Base-by-base conservation (phyloP, 2,329 filamentous ascomycete species). In the Lecanicillium sp. region DNA sequence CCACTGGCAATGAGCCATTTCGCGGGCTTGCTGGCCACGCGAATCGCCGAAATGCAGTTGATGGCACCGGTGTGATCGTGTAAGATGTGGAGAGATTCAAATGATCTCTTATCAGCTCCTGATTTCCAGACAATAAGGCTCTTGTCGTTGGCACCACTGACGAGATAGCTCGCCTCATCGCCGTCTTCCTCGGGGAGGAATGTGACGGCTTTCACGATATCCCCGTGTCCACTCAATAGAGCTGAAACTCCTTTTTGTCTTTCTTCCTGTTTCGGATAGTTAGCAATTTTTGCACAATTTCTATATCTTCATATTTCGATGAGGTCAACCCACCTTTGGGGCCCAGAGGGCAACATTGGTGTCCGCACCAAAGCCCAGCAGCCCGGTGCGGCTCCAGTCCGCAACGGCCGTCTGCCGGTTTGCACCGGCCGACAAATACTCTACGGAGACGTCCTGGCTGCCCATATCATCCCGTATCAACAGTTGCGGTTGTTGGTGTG, bases 361-460 rank as follows among this genome's bases (percentile, higher is more conserved):
- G 66, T 94, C 88, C 8, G 90, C 85, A 26, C 93, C 93, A 69
- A 88, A 98, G 24, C 90, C 93, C 46, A 98, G 73, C 37, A 90
- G 63, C 9, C 86, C 87, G 54, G 76, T 69, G 17, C 68, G 62
- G 61, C 86, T 82, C 93, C 93, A 98, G 69, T 97, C 91, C 23
- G 91, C 90, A 23, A 89, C 87, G 14, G 85, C 83, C 15, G 91
- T 86, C 60, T 97, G 88, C 58, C 91, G 79, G 66, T 97, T 98
- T 39, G 89, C 91, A 52, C 93, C 93, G 53, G 84, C 82, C 39
- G 88, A 84, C 56, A 93, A 64, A 56, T 82, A 81, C 53, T 73
- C 67, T 54, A 70, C 61, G 23, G 65, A 65, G 23, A 73, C 58
- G 33, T 55, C 56, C 30, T 55, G 54, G 38, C 51, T 51, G 49